phyloP scores from a whole-genome alignment of 495 filamentous ascomycete genomes.

The Penicillium verhagenii region DNA sequence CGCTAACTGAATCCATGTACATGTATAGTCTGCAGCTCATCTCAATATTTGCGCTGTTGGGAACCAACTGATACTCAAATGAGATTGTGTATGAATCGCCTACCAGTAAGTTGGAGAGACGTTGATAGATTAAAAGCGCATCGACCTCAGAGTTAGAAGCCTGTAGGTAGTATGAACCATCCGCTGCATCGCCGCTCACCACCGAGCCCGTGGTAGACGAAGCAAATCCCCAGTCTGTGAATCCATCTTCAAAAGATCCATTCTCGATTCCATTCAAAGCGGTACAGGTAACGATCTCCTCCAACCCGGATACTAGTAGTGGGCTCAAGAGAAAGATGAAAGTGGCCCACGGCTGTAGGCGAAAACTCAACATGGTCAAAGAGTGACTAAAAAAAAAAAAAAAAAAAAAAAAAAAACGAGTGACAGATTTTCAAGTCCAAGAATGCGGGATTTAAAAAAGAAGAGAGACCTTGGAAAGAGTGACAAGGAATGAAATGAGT shows the following conservation, averaged over 20 bases:
- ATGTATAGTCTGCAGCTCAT: background rate
- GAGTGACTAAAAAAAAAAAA: too few relatives aligned
- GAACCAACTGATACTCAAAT: background rate
- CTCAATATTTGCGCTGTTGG: background rate
- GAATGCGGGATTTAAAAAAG: too few relatives aligned
- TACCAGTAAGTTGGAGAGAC: background rate
- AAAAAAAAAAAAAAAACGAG: too few relatives aligned
- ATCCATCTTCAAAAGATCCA: background rate
- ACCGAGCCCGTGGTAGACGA: background rate
- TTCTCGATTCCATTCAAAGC: background rate
- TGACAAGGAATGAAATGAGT: too few relatives aligned
- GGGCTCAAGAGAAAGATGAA: too few relatives aligned
- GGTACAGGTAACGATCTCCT: slow-evolving; percentile 1
- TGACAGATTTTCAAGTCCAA: too few relatives aligned
- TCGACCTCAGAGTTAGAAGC: background rate
- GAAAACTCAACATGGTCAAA: too few relatives aligned
- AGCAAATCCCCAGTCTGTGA: background rate
- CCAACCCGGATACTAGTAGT: too few relatives aligned
- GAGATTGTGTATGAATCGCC: background rate
- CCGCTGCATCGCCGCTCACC: background rate
- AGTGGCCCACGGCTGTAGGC: too few relatives aligned
- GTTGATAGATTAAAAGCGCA: background rate
- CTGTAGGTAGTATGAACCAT: background rate
- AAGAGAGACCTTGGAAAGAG: too few relatives aligned
- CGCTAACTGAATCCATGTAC: background rate